These are phyloP conservation scores for Cyberlindnera lachancei DNA, from an alignment of 805 yeast genomes.

Conservation along the genomic window DNA sequence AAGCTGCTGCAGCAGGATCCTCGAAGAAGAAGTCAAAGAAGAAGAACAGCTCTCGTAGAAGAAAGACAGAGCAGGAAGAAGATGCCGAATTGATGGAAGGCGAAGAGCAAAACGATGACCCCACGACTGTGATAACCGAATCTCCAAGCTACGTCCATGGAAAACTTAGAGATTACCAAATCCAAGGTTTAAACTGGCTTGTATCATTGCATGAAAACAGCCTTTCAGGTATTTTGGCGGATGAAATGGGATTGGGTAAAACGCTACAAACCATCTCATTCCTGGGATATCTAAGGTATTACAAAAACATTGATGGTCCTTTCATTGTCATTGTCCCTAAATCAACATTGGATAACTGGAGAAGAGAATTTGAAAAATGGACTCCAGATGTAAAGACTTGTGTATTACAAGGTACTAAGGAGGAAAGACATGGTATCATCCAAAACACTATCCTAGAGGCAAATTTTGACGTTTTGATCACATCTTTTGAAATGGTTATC, in stretches of 20 bases:
- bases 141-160: slow-evolving; percentile 80
- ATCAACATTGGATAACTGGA: slow-evolving; percentile 94
- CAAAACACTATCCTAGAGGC: slow-evolving; percentile 54
- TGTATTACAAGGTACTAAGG: slow-evolving; percentile 86
- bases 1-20: slow-evolving; percentile 26
- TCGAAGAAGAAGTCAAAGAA: slow-evolving; percentile 10
- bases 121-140: slow-evolving; percentile 75
- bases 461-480: slow-evolving; percentile 81
- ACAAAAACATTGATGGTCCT: slow-evolving; percentile 79
- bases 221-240: slow-evolving; percentile 90
- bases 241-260: slow-evolving; percentile 97
- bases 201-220: slow-evolving; percentile 81
- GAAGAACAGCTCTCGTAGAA: slow-evolving; percentile 39
- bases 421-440: slow-evolving; percentile 58
- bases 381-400: slow-evolving; percentile 87
- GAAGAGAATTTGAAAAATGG: slow-evolving; percentile 91
- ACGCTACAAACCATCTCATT: slow-evolving; percentile 93
- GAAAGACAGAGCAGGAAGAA: slow-evolving; percentile 93
- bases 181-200: slow-evolving; percentile 94
- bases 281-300: slow-evolving; percentile 77
- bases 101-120: slow-evolving; percentile 58
- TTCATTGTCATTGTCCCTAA: slow-evolving; percentile 90
- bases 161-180: slow-evolving; percentile 78
- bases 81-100: slow-evolving; percentile 86
- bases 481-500: slow-evolving; percentile 91